Conservation (phyloP, 169 alveolate genomes). For the Eimeria praecox region DNA sequence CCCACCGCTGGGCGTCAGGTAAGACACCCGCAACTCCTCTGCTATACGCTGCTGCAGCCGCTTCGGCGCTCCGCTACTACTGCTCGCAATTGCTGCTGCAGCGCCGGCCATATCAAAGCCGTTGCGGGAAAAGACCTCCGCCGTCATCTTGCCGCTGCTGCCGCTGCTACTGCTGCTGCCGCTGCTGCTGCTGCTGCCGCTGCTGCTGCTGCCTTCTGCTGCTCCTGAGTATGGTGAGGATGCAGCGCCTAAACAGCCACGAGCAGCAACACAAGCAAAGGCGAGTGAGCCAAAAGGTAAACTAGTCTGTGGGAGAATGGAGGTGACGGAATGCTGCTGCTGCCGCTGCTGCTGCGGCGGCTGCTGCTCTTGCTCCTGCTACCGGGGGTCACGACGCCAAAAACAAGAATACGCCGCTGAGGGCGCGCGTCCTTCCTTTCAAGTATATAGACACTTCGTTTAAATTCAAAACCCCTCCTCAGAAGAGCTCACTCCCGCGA, state of each 20-base stretch:
- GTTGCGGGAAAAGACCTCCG: conserved; percentile 50
- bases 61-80: conserved; percentile 71
- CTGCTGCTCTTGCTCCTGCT: conserved; percentile 55
- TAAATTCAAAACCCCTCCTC: conserved; percentile 7
- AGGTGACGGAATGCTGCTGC: conserved; percentile 51
- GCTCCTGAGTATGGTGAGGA: conserved; percentile 34
- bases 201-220: conserved; percentile 73
- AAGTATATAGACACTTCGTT: conserved; percentile 54
- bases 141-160: conserved; percentile 53
- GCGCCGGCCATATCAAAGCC: conserved; percentile 75
- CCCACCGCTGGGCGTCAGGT: conserved; percentile 70
- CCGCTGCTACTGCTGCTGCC: conserved; percentile 40
- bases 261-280: conserved; percentile 32
- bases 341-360: conserved; percentile 47
- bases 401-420: conserved; percentile 28
- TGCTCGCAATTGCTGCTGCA: conserved; percentile 71
- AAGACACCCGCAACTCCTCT: conserved; percentile 69
- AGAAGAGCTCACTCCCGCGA: conserved; percentile 63
- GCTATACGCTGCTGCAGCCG: conserved; percentile 77
- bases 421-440: conserved; percentile 36
- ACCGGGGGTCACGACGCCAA: conserved; percentile 21
- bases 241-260: conserved; percentile 68
- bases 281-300: conserved; percentile 32
- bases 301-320: not conserved
- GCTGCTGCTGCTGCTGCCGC: conserved; percentile 36